Conservation (phyloP, 1,139 yeast species). For the Eremothecium cymbalariae region DNA sequence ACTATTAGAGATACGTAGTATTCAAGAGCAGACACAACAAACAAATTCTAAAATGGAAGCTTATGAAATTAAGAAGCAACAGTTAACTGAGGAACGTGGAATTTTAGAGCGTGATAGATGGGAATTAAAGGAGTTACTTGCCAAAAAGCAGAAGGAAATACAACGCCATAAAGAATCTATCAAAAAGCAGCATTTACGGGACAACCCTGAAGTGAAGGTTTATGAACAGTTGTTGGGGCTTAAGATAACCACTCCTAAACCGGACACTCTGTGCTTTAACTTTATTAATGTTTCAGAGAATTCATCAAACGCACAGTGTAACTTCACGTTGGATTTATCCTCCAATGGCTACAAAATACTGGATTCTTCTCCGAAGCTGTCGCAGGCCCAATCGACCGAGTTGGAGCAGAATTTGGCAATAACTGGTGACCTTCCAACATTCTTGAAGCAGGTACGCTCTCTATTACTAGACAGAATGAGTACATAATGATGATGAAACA, state of each 20-base stretch:
- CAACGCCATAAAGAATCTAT: slow-evolving; percentile 18
- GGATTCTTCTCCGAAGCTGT: slow-evolving; percentile 16
- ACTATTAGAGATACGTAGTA: not conserved
- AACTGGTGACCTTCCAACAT: slow-evolving; percentile 15
- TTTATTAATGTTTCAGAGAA: slow-evolving; percentile 19
- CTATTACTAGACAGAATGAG: slow-evolving; percentile 1
- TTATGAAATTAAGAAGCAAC: slow-evolving; percentile 16
- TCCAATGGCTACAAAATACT: slow-evolving; percentile 15
- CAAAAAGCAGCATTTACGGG: slow-evolving; percentile 19
- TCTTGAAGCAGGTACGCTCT: slow-evolving; percentile 13
- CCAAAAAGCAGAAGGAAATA: slow-evolving; percentile 23
- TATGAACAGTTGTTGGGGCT: slow-evolving; percentile 27
- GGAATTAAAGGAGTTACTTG: slow-evolving; percentile 19
- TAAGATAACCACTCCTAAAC: slow-evolving; percentile 19
- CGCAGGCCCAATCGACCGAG: slow-evolving; percentile 6
- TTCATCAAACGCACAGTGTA: slow-evolving; percentile 12
- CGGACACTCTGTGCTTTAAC: slow-evolving; percentile 19
- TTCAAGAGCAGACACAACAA: slow-evolving; percentile 14
- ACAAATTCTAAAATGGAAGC: slow-evolving; percentile 19
- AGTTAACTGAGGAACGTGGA: slow-evolving; percentile 15
- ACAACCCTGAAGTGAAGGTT: slow-evolving; percentile 22
- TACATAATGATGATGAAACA: too few relatives aligned
- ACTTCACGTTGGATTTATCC: slow-evolving; percentile 21
- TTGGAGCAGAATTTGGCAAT: slow-evolving; percentile 12
- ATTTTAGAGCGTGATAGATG: slow-evolving; percentile 16